Conservation (phyloP, 495 filamentous ascomycete species). For the Annulohypoxylon maeteangense region DNA sequence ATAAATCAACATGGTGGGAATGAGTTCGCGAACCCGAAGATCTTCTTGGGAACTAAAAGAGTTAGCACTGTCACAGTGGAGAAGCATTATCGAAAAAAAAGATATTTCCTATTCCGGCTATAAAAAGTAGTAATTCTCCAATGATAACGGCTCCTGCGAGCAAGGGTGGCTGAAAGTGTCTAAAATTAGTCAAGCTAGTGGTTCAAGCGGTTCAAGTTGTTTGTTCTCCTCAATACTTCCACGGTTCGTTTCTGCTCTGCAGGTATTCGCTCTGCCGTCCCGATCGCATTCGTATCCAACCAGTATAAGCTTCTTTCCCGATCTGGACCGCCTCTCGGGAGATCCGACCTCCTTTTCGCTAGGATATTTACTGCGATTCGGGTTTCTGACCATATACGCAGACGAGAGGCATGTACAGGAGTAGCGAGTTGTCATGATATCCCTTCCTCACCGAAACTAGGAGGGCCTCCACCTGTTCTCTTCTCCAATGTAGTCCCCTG, state of each 20-base stretch:
- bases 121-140: slow-evolving; percentile 37
- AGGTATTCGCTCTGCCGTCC: not conserved
- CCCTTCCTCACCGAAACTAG: slow-evolving; percentile 58
- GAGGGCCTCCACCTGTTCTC: slow-evolving; percentile 60
- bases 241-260: not conserved
- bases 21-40: not conserved
- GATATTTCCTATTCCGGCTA: slow-evolving; percentile 40
- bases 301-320: not conserved
- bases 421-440: slow-evolving; percentile 55
- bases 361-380: slow-evolving; percentile 1
- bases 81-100: slow-evolving; percentile 4
- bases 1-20: not conserved
- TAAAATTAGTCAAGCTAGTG: slow-evolving; percentile 36
- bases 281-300: slow-evolving; percentile 1
- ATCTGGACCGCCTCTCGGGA: slow-evolving; percentile 13
- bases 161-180: slow-evolving; percentile 39
- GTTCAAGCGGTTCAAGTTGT: no score
- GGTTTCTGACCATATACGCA: slow-evolving; percentile 63
- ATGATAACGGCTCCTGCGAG: slow-evolving; percentile 39
- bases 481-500: slow-evolving; percentile 60
- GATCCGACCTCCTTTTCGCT: not conserved
- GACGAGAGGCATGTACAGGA: slow-evolving; percentile 63
- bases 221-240: slow-evolving; percentile 5
- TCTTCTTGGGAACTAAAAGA: not conserved
- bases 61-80: not conserved